These are phyloP conservation scores for Sordariomycetes sp. DNA, from an alignment of 2,329 filamentous ascomycete species.

Conservation along the genomic window DNA sequence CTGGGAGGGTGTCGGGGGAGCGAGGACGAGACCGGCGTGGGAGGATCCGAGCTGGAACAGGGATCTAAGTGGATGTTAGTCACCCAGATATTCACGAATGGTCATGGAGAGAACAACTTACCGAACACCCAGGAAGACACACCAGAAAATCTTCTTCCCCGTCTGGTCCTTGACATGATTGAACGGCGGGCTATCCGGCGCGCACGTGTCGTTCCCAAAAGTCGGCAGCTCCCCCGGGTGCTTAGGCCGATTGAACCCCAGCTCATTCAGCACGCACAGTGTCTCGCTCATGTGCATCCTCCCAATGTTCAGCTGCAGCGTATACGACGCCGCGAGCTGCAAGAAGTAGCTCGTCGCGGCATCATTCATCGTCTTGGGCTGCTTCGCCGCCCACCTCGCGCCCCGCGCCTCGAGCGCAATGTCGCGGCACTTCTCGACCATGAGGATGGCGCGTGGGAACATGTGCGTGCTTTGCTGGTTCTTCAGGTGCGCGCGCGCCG, in stretches of 20 bases:
- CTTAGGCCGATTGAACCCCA: slow-evolving; percentile 49
- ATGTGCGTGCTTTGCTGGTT: slow-evolving; percentile 47
- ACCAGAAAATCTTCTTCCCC: slow-evolving; percentile 73
- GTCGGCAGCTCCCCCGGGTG: slow-evolving; percentile 21
- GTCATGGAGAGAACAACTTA: slow-evolving; percentile 17
- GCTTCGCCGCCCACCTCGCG: slow-evolving; percentile 31
- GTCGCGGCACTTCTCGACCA: slow-evolving; percentile 58
- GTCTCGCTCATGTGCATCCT: slow-evolving; percentile 62
- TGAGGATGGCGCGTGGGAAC: slow-evolving; percentile 54
- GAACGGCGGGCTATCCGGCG: slow-evolving; percentile 31
- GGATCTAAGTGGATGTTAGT: slow-evolving; percentile 33
- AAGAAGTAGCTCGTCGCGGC: slow-evolving; percentile 67
- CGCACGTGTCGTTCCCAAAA: slow-evolving; percentile 24
- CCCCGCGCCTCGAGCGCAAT: slow-evolving; percentile 57
- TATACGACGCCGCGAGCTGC: slow-evolving; percentile 53
- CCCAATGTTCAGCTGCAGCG: slow-evolving; percentile 52
- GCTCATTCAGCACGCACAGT: slow-evolving; percentile 52
- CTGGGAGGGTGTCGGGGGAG: slow-evolving; percentile 61
- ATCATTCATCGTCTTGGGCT: slow-evolving; percentile 34
- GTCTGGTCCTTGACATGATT: slow-evolving; percentile 63
- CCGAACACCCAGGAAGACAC: slow-evolving; percentile 61
- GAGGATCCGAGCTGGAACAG: slow-evolving; percentile 65
- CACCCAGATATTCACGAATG: neutral
- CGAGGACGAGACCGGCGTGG: slow-evolving; percentile 59
- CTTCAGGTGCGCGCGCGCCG: slow-evolving; percentile 57